Percentiles rank a stretch among this genome's conserved stretches.
Evolutionary conservation across 176 grass and related monocot species (phyloP).

Genomic region (Tillandsia fasciculata): DNA sequence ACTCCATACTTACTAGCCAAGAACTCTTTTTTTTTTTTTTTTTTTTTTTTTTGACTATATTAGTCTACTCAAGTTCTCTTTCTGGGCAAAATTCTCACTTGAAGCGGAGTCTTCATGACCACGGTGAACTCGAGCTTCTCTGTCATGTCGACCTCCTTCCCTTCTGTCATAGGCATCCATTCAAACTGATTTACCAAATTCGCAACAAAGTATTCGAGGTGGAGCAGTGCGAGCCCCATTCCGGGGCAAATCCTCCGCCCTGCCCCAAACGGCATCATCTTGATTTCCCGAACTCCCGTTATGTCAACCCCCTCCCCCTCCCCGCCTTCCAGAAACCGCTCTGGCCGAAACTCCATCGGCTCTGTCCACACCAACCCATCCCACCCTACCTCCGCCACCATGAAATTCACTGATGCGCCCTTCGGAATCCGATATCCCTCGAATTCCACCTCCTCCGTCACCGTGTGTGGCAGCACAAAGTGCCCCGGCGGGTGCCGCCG

Average conservation of each 20-base stretch:
- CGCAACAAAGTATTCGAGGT: too few species aligned
- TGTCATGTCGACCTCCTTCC: too few species aligned
- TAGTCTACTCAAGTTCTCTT: background rate
- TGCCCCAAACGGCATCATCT: conserved; percentile 22
- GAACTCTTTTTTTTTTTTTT: too few species aligned
- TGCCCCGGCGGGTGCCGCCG: conserved; percentile 29
- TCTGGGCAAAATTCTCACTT: background rate
- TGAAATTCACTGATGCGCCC: conserved; percentile 4
- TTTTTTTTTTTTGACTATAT: too few species aligned
- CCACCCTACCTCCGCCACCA: conserved; percentile 15
- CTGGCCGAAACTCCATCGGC: conserved; percentile 22
- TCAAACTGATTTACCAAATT: too few species aligned
- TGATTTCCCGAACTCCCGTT: conserved; percentile 22
- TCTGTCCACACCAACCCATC: conserved; percentile 21
- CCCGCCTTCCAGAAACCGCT: conserved; percentile 26
- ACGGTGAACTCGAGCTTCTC: background rate
- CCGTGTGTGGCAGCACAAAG: conserved; percentile 25
- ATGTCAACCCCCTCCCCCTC: conserved; percentile 25
- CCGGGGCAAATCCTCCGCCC: too few species aligned
- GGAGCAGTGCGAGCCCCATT: too few species aligned
- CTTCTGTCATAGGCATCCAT: too few species aligned
- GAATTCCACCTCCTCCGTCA: conserved; percentile 11
- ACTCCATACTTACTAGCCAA: too few species aligned
- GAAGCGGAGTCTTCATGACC: conserved; percentile 16
- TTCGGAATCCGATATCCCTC: conserved; percentile 18